Evolutionary conservation across 2,329 filamentous ascomycete species (phyloP).

Genomic region (Emericellopsis atlantica): DNA sequence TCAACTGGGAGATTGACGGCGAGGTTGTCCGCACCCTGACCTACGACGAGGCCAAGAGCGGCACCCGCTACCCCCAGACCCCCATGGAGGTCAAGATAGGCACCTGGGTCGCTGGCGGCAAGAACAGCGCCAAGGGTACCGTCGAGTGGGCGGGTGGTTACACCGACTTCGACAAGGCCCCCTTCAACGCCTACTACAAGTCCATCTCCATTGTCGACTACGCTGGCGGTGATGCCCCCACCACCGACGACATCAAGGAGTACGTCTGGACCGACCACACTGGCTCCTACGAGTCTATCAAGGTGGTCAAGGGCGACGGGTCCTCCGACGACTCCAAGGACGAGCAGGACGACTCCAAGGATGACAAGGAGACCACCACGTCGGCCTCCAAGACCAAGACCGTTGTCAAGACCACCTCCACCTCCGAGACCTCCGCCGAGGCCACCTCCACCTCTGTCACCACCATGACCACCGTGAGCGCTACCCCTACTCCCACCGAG

Average conservation of each 20-base stretch:
- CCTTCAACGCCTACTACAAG: constrained; percentile 45
- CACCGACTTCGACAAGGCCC: constrained; percentile 37
- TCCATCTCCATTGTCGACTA: constrained; percentile 40
- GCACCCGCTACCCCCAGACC: constrained; percentile 55
- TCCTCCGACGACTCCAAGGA: constrained; percentile 7
- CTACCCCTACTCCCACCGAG: constrained; percentile 8
- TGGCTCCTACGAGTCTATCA: constrained; percentile 38
- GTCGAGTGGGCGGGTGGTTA: constrained; percentile 58
- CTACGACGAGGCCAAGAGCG: constrained; percentile 43
- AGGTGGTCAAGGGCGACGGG: constrained; percentile 27
- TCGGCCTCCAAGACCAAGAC: constrained; percentile 1
- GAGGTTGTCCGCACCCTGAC: constrained; percentile 46
- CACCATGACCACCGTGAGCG: constrained; percentile 5
- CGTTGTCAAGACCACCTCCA: constrained; percentile 2
- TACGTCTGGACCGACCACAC: constrained; percentile 38
- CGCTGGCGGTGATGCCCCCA: constrained; percentile 31
- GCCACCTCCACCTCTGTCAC: constrained; percentile 6
- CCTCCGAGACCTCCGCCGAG: constrained; percentile 2
- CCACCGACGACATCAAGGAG: constrained; percentile 27
- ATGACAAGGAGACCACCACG: constrained; percentile 1
- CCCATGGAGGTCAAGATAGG: constrained; percentile 62
- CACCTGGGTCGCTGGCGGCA: constrained; percentile 49
- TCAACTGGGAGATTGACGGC: constrained; percentile 55
- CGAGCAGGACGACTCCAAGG: constrained; percentile 1
- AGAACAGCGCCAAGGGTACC: constrained; percentile 53